Base-by-base conservation (phyloP, 495 filamentous ascomycete species). In the Daldinia bambusicola region DNA sequence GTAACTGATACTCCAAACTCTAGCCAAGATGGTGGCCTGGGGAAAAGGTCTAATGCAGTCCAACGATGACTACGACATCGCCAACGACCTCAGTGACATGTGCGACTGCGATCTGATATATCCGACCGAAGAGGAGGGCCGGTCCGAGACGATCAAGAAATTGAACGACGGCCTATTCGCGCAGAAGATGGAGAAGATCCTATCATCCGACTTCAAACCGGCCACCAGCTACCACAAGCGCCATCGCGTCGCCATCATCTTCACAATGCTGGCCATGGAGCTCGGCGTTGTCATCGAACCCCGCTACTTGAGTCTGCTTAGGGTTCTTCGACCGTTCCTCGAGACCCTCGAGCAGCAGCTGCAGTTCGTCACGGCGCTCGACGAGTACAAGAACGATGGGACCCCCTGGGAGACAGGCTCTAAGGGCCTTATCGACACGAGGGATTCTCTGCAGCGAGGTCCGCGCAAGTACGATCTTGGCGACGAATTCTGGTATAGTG, bases 341-440 rank as follows among this genome's bases (percentile, higher is more conserved):
- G 66, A 66, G 10, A 75, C 41, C 16, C 52, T 72, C 26, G 73
- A 72, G 40, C 69, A 72, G 62, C 69, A 72, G 31, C 10, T 75
- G 0, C 73, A 75, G 40, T 62, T 75, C 2, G 20, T 72, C 13
- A 65, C 69, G 5, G 66, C 66, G n/a, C 58, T 75, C 4, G 55
- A 64, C 20, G 66, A 67, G 30, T 75, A 75, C 63, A 69, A 66
- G 50, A 75, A 75, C 31, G 56, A 75, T 31, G 73, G 73, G 4
- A 75, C 73, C 2, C 55, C 55, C 12, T 75, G 72, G 72, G 22
- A 31, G 9, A 8, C 48, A 14, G 72, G 68, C 4, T 68, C 63
- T 22, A 75, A 75, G 37, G 55, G 37, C 30, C 30, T 43, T 18
- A 20, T 8, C 1, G 45, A 67, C 10, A 50, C 48, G 5, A 4